Evolutionary conservation across 345 rosid genomes (phyloP), one percentile per base, ranked within the genome.

Genomic region (Salix exigua): DNA sequence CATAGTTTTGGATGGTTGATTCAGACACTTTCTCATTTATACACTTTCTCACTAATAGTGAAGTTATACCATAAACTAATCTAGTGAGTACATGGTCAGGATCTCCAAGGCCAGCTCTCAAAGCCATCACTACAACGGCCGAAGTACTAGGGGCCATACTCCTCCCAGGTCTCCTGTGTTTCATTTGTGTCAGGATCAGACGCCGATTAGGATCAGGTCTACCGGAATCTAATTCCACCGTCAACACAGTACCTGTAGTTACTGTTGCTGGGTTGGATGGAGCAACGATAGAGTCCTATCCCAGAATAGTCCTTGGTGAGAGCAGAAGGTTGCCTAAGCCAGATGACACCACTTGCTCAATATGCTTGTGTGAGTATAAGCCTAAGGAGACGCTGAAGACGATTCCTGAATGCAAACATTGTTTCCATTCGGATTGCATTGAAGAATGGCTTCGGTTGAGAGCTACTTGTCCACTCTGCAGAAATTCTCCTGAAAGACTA

Each of bases 261-360:
- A 9, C 60, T 0, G 1, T 81, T 13, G 18, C 44, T 25, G 93
- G 96, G 4, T 76, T 93, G 0, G 92, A 91, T 37, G 83, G 62
- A 21, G 67, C 78, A 1, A 85, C 88, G 0, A 84, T 93, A 25
- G 91, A 91, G 17, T 91, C 93, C 0, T 91, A 85, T 63, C 92
- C 92, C 1, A 91, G 84, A 62, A 81, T 83, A 28, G 84, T 83
- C 2, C 77, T 85, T 0, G 84, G 87, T 0, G 84, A 87, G 77
- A 88, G 91, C 80, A 65, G 81, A 35, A 68, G 91, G 2, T 74
- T 86, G 79, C 86, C 91, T 1, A 84, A 84, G 31, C 85, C 82
- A 0, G 85, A 84, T 1, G 88, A 84, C 50, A 79, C 21, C 75
- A 78, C 77, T 8, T 86, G 91, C 71, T 28, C 88, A 1, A 88